Base-by-base conservation (phyloP, 495 filamentous ascomycete genomes). In the Elasticomyces elasticus region DNA sequence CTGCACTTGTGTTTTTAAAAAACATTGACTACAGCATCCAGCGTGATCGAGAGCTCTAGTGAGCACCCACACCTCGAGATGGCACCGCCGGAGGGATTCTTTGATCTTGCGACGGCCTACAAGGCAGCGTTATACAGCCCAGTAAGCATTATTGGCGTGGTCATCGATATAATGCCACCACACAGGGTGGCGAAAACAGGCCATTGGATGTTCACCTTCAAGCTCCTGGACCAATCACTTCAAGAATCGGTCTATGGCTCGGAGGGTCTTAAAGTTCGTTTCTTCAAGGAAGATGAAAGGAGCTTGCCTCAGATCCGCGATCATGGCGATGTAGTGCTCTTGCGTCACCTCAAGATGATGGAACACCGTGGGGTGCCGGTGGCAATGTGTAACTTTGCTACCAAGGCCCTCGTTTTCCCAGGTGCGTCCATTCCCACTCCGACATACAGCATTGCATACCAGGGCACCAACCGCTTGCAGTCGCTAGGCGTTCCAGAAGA, bases 151-250 rank as follows among this genome's bases (percentile, higher is more conserved):
- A 66, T 66, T 20, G 64, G 64, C 20, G 48, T 72, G 1, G 53
- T 78, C 2, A 64, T 76, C 35, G 79, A 83, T 45, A 69, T 65
- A 43, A 71, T 68, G 33, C 56, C 63, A 5, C 74, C 77, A 1
- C 2, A 5, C 4, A 68, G 66, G 12, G 5, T 17, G 24, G 40
- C 43, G 4, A n/a, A 20, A 10, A 58, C 1, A 17, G 37, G 49
- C 30, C 24, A 55, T 45, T 43, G 49, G 48, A 55, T 61, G 49
- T 44, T 61, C 24, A 64, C 62, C 26, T 60, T 62, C 51, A 54
- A 47, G 25, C n/a, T 66, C 12, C 62, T 64, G 11, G 64, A 66
- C 49, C 33, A 13, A 12, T 19, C 15, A 1, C 30, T 55, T 5
- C 37, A 28, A 1, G 49, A 59, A 24, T 41, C 51, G 7, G 12